These are phyloP conservation scores for Candida yuanshanica DNA, from an alignment of 805 yeast genomes.

Conservation along the genomic window DNA sequence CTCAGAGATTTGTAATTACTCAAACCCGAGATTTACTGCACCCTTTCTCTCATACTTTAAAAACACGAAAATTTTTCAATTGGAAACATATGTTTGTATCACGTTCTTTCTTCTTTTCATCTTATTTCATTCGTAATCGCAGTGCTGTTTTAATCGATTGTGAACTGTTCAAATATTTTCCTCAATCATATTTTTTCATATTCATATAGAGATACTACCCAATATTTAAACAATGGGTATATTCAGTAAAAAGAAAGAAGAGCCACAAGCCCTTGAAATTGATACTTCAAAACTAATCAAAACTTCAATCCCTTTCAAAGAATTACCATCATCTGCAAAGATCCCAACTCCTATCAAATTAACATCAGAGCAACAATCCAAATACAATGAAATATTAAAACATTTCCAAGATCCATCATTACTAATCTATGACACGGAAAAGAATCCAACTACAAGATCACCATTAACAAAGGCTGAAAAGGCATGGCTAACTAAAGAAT, in stretches of 20 bases:
- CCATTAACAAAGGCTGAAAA: slow-evolving; percentile 55
- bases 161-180: too few relatives aligned
- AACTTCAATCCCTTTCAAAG: slow-evolving; percentile 45
- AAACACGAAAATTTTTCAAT: background rate
- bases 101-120: too few relatives aligned
- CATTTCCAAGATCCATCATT: slow-evolving; percentile 52
- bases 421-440: slow-evolving; percentile 27
- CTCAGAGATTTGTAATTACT: too few relatives aligned
- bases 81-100: too few relatives aligned
- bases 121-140: background rate
- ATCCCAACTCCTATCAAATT: slow-evolving; percentile 47
- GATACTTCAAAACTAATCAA: slow-evolving; percentile 26
- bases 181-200: too few relatives aligned
- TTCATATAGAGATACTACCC: background rate
- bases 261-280: slow-evolving; percentile 7
- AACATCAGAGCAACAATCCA: slow-evolving; percentile 41
- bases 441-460: slow-evolving; percentile 28
- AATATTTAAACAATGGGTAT: slow-evolving; percentile 15
- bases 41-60: background rate
- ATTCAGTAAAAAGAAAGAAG: slow-evolving; percentile 24
- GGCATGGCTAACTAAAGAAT: slow-evolving; percentile 90
- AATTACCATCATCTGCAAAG: slow-evolving; percentile 42
- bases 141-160: background rate
- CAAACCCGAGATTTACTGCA: too few relatives aligned
- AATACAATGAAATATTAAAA: slow-evolving; percentile 47